phyloP scores from a whole-genome alignment of 139 green algal species.

The Chlorella ohadii region DNA sequence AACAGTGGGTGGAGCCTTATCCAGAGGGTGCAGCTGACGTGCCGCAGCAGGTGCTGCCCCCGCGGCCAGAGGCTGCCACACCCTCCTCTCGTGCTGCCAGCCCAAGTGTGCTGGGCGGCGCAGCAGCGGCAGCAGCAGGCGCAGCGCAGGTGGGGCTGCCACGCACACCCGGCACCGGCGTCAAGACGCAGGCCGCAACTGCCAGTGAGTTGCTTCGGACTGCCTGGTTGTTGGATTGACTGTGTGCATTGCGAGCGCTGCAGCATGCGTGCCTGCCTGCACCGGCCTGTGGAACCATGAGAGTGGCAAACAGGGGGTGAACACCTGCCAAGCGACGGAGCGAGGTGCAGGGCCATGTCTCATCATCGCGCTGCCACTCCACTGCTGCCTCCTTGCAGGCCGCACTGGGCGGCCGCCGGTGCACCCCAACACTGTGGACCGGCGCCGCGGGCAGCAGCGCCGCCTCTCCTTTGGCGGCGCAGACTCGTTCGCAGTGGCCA shows the following conservation, averaged over 20 bases:
- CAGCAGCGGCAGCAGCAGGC: neutral
- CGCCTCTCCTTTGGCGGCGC: slow-evolving; percentile 23
- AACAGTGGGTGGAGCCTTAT: slow-evolving; percentile 11
- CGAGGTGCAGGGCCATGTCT: no score
- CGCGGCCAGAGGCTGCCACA: slow-evolving; percentile 7
- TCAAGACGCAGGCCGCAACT: neutral
- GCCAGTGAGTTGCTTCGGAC: neutral
- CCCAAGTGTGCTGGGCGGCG: neutral
- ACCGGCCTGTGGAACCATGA: no score
- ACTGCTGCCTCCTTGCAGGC: neutral
- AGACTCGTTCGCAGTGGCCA: neutral
- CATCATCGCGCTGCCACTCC: neutral
- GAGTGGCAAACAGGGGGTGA: no score
- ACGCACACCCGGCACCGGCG: neutral
- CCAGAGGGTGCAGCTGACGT: slow-evolving; percentile 28
- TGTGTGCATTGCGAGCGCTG: no score
- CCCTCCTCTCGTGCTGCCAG: neutral
- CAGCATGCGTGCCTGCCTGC: no score
- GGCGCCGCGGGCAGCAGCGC: neutral
- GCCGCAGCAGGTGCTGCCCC: slow-evolving; percentile 14
- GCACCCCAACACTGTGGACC: slow-evolving; percentile 25
- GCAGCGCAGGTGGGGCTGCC: neutral
- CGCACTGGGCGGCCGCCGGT: slow-evolving; percentile 18
- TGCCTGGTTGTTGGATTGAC: no score
- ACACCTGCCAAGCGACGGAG: no score